phyloP scores from a whole-genome alignment of 208 protist genomes.

The Lotmaria passim region DNA sequence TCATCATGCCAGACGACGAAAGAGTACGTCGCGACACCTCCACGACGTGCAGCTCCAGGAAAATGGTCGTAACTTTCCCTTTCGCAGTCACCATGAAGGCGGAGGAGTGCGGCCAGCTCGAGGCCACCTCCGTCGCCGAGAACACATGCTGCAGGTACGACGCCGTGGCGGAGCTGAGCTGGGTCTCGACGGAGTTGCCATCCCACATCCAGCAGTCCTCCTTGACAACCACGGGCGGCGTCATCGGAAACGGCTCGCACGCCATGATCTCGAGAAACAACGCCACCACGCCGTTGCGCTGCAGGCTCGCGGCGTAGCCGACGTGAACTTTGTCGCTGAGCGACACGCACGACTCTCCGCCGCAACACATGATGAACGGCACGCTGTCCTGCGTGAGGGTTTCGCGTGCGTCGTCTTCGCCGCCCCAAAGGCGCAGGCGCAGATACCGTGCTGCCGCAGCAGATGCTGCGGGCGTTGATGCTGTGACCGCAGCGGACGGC shows the following conservation, averaged over 20 bases:
- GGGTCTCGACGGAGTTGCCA: slow-evolving; percentile 43
- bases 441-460: slow-evolving; percentile 10
- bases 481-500: too few species aligned
- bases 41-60: slow-evolving; percentile 76
- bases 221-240: slow-evolving; percentile 30
- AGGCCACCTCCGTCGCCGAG: slow-evolving; percentile 29
- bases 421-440: slow-evolving; percentile 23
- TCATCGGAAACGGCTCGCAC: slow-evolving; percentile 24
- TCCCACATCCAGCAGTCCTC: slow-evolving; percentile 68
- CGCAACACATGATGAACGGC: slow-evolving; percentile 38
- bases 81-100: slow-evolving; percentile 63
- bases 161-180: slow-evolving; percentile 45
- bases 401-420: slow-evolving; percentile 17
- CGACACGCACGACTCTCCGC: slow-evolving; percentile 33
- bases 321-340: slow-evolving; percentile 33
- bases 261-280: slow-evolving; percentile 28
- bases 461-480: neutral
- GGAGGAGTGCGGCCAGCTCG: slow-evolving; percentile 58
- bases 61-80: slow-evolving; percentile 66
- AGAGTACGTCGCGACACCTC: slow-evolving; percentile 29
- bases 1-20: slow-evolving; percentile 32
- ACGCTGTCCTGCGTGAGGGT: slow-evolving; percentile 29
- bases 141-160: slow-evolving; percentile 60
- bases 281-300: slow-evolving; percentile 31
- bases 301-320: slow-evolving; percentile 35